phyloP scores from a whole-genome alignment of 75 land plant species.

The Adiantum capillusveneris region DNA sequence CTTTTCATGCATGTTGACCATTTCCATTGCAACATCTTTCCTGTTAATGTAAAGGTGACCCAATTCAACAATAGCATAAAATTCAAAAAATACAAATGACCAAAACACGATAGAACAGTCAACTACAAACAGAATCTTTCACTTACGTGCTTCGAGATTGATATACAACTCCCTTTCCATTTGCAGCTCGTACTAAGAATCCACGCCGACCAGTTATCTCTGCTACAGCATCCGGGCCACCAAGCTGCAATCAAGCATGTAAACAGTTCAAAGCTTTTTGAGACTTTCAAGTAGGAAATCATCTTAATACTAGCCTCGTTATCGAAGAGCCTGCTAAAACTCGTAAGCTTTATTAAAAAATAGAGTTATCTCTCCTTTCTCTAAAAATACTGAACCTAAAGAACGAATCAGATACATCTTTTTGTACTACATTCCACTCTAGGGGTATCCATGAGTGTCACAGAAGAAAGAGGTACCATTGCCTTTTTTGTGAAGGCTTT shows the following conservation, averaged over 20 bases:
- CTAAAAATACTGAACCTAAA: too few relatives aligned
- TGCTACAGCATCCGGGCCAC: constrained; percentile 92
- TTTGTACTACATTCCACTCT: too few relatives aligned
- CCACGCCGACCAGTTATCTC: constrained; percentile 98
- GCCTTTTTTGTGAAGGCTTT: too few relatives aligned
- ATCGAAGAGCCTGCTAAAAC: too few relatives aligned
- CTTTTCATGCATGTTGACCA: constrained; percentile 99
- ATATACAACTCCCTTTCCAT: constrained; percentile 88
- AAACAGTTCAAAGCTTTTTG: neutral
- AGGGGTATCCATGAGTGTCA: too few relatives aligned
- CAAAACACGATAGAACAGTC: neutral
- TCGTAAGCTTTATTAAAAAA: too few relatives aligned
- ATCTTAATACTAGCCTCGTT: too few relatives aligned
- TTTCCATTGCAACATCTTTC: constrained; percentile 86
- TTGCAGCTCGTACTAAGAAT: constrained; percentile 73
- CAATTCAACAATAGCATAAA: too few relatives aligned
- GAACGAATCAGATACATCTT: too few relatives aligned
- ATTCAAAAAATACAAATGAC: neutral
- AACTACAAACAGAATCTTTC: neutral
- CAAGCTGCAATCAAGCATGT: constrained; percentile 49
- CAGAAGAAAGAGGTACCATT: too few relatives aligned
- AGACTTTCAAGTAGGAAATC: too few relatives aligned
- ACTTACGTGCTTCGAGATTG: constrained; percentile 91
- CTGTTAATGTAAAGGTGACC: constrained; percentile 35
- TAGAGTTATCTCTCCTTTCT: too few relatives aligned